Evolutionary conservation across 192 early-diverging fungal genomes (phyloP).

Genomic region (Bifiguratus adelaidae): DNA sequence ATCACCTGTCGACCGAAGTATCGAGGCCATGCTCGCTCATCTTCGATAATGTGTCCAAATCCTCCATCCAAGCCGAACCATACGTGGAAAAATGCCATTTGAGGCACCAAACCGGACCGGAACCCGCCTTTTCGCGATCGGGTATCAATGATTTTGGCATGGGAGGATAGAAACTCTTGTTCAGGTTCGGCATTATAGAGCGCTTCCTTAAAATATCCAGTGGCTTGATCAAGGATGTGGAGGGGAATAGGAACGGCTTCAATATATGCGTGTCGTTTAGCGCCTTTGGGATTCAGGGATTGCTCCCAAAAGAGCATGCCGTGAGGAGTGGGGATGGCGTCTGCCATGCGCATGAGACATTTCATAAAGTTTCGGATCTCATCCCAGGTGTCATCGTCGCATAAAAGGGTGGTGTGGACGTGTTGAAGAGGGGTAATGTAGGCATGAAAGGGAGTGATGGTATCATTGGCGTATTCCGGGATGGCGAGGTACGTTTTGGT

Average conservation of each 20-base stretch:
- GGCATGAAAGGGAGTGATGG: constrained; percentile 81
- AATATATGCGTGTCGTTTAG: constrained; percentile 78
- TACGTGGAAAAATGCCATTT: constrained; percentile 94
- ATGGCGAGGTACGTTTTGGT: constrained; percentile 71
- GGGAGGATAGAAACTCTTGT: too few relatives aligned
- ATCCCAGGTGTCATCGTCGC: constrained; percentile 87
- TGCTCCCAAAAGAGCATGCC: constrained; percentile 86
- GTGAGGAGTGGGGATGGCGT: constrained; percentile 43
- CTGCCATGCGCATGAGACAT: constrained; percentile 83
- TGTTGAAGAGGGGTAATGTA: constrained; percentile 89
- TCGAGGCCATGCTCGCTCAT: constrained; percentile 59
- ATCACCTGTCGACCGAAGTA: constrained; percentile 60
- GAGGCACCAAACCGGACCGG: constrained; percentile 53
- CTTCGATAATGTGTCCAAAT: constrained; percentile 94
- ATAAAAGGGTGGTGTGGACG: constrained; percentile 66
- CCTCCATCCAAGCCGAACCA: constrained; percentile 89
- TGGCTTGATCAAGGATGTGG: constrained; percentile 60
- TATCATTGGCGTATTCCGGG: constrained; percentile 54
- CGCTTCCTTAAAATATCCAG: constrained; percentile 85
- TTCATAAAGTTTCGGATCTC: constrained; percentile 98
- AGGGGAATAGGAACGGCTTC: constrained; percentile 88
- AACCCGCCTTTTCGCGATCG: constrained; percentile 59
- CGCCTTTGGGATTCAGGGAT: constrained; percentile 60
- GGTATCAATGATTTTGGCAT: constrained; percentile 67
- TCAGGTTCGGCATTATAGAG: constrained; percentile 63